Base-by-base conservation (phyloP, 345 rosid species). In the Rhodamnia argentea region DNA sequence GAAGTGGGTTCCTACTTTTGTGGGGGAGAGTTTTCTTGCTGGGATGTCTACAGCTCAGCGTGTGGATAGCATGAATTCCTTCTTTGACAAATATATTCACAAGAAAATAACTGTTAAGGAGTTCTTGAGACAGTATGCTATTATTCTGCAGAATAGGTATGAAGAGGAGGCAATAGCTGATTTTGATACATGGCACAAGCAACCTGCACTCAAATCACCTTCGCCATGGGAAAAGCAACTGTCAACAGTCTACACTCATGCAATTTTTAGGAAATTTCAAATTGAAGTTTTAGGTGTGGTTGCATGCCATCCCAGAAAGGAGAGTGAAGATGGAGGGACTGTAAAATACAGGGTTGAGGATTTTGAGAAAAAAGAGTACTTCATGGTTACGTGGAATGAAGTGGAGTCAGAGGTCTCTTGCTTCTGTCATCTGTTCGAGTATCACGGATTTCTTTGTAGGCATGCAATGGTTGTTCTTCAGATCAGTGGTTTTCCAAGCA, bases 401-500 rank as follows among this genome's bases (percentile, higher is more conserved):
- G 37, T 85, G 59, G 88, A 82, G 88, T 89, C 87, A 42, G 91
- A 91, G 86, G 92, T 93, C 54, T 85, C 90, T 70, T 93, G 95
- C 82, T 86, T 88, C 85, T 93, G 95, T 85, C 91, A 82, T 54
- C 54, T 93, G 64, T 93, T 88, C 51, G 95, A 93, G 89, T 88
- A 88, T 88, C 91, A 87, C 44, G 95, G 95, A 83, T 90, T 87
- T 86, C 93, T 92, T 50, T 93, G 95, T 85, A 88, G 95, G 84
- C 95, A 93, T 87, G 90, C 95, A 27, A 56, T 93, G 91, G 89
- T 93, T 85, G 95, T 93, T 83, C 93, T 93, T 62, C 95, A 93
- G 83, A 91, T 93, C 50, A 90, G 93, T 74, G 92, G 92, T 56
- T 88, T 88, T 76, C 90, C 93, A 13, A 87, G 88, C 64, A 92